phyloP scores from a whole-genome alignment of 1,284 basidiomycete genomes.

The Cryptococcus sp. region DNA sequence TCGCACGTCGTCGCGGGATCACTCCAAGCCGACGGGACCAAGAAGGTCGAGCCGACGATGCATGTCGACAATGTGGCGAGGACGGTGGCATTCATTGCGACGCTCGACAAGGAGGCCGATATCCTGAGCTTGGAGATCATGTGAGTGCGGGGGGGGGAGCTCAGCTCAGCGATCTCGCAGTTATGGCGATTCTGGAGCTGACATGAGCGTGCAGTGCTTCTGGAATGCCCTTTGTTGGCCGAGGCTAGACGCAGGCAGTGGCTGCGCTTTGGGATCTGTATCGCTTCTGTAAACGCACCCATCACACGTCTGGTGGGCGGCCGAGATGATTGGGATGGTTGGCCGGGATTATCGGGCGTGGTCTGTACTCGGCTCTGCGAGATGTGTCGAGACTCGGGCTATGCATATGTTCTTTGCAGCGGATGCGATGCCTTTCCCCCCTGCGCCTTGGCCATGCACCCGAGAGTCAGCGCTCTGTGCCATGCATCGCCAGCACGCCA shows the following conservation, averaged over 20 bases:
- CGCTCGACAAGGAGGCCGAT: conserved; percentile 64
- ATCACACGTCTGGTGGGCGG: too few species aligned
- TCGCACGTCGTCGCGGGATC: conserved; percentile 53
- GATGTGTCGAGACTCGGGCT: too few species aligned
- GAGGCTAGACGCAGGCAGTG: conserved; percentile 53
- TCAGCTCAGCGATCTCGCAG: too few species aligned
- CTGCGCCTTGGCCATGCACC: too few species aligned
- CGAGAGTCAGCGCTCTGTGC: not conserved
- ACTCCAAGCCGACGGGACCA: conserved; percentile 65
- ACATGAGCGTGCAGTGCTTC: conserved; percentile 45
- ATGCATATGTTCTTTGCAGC: too few species aligned
- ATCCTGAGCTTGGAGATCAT: conserved; percentile 62
- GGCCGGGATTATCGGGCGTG: too few species aligned
- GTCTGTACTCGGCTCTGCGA: too few species aligned
- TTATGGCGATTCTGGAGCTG: not conserved
- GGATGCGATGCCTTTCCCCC: too few species aligned
- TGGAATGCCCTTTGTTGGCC: conserved; percentile 60
- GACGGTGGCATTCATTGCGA: conserved; percentile 66
- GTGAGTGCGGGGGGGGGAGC: too few species aligned
- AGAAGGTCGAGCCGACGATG: conserved; percentile 57
- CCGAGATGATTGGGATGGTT: too few species aligned
- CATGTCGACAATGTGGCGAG: conserved; percentile 61
- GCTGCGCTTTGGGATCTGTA: not conserved
- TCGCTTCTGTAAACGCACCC: too few species aligned
- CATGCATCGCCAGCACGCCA: too few species aligned